Evolutionary conservation across 2,329 filamentous ascomycete genomes (phyloP).

Genomic region (Xylaria sp.): DNA sequence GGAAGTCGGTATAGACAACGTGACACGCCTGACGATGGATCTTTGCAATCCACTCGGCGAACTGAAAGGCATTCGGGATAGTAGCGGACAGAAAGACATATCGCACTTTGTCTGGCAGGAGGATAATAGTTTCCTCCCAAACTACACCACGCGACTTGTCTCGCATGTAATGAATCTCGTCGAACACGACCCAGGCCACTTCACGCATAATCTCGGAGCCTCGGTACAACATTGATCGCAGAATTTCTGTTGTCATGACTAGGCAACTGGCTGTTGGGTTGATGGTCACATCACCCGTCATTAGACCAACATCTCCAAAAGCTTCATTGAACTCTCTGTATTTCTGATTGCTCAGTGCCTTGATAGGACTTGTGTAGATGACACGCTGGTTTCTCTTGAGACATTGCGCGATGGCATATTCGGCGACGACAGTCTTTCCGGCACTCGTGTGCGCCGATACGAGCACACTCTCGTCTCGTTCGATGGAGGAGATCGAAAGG

Average conservation of each 20-base stretch:
- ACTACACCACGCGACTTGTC: conserved; percentile 95
- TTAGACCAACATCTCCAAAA: conserved; percentile 95
- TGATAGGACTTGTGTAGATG: conserved; percentile 99
- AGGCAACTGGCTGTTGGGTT: conserved; percentile 98
- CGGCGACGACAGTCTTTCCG: conserved; percentile 97
- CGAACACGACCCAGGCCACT: conserved; percentile 97
- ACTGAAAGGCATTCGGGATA: conserved; percentile 98
- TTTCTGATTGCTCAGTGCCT: conserved; percentile 98
- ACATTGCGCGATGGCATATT: conserved; percentile 98
- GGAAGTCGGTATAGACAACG: conserved; percentile 98
- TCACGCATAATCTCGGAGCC: conserved; percentile 99
- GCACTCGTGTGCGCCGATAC: conserved; percentile 98
- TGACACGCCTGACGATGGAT: conserved; percentile 98
- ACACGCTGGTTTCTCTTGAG: conserved; percentile 97
- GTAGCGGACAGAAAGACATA: conserved; percentile 99
- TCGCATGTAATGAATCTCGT: conserved; percentile 98
- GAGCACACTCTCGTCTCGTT: conserved; percentile 94
- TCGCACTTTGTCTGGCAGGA: conserved; percentile 96
- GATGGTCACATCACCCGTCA: conserved; percentile 99
- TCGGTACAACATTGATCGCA: conserved; percentile 97
- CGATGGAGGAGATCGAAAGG: conserved; percentile 91
- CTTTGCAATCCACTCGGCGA: conserved; percentile 98
- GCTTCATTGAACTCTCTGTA: conserved; percentile 95
- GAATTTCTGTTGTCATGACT: conserved; percentile 99
- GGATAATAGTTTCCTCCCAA: conserved; percentile 99